Conservation (phyloP, 1,139 yeast species). For the Suhomyces coccinellae region DNA sequence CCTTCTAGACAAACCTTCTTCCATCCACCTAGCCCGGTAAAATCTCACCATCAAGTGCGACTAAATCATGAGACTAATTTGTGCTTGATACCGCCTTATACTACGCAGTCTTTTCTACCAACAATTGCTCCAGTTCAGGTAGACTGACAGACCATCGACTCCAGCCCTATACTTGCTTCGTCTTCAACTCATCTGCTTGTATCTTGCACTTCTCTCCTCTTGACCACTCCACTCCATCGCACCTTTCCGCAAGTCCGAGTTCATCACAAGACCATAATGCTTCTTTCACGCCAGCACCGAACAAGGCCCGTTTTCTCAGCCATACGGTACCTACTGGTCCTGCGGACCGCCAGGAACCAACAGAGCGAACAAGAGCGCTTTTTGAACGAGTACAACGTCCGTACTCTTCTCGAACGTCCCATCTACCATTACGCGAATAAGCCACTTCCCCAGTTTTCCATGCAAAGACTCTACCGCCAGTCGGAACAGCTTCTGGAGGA, state of each 20-base stretch:
- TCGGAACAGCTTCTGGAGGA: slow-evolving; percentile 39
- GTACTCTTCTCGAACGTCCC: slow-evolving; percentile 53
- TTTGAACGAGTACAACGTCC: slow-evolving; percentile 47
- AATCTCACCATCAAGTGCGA: too few relatives aligned
- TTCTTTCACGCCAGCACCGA: neutral
- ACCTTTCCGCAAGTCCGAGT: neutral
- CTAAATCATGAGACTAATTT: too few relatives aligned
- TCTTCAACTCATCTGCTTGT: too few relatives aligned
- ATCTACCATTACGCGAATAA: slow-evolving; percentile 50
- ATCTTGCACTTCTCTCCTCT: neutral
- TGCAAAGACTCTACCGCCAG: slow-evolving; percentile 45
- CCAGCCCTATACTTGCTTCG: neutral
- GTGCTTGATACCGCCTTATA: too few relatives aligned
- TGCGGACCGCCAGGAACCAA: too few relatives aligned
- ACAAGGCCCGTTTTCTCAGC: neutral
- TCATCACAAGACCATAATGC: neutral
- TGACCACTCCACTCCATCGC: neutral
- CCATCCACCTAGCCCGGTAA: too few relatives aligned
- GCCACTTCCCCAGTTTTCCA: slow-evolving; percentile 49
- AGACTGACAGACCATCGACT: neutral
- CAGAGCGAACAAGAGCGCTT: slow-evolving; percentile 27
- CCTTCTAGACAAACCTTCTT: too few relatives aligned
- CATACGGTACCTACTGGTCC: neutral
- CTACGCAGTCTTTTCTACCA: too few relatives aligned
- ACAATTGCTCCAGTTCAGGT: neutral